These are phyloP conservation scores for Strigomonas culicis DNA, from an alignment of 208 protist species.

Conservation along the genomic window DNA sequence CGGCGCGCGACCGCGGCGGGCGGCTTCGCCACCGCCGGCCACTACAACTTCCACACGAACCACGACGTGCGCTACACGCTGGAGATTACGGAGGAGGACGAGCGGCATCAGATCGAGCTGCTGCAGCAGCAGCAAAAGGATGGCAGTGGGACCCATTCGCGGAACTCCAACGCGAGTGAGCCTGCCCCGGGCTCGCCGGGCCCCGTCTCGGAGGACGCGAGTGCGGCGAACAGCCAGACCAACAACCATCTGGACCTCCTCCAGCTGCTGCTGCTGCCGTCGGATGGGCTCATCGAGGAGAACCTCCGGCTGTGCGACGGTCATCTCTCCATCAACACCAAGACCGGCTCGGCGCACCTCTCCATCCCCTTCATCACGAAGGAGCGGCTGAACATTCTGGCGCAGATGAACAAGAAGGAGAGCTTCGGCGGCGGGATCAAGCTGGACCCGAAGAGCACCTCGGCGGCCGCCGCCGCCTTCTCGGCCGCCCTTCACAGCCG, in stretches of 20 bases:
- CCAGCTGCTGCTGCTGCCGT: neutral
- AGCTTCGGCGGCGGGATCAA: neutral
- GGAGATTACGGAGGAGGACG: neutral
- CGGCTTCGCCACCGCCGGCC: too few species aligned
- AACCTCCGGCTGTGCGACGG: neutral
- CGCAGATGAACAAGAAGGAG: neutral
- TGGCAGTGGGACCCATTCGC: neutral
- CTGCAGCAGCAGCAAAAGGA: too few species aligned
- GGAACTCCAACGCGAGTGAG: neutral
- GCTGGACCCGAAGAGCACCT: neutral
- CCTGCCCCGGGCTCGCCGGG: too few species aligned
- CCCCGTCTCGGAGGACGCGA: neutral
- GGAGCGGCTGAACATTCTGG: neutral
- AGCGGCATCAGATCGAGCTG: neutral
- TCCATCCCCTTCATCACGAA: neutral
- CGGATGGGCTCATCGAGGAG: neutral
- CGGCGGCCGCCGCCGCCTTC: neutral
- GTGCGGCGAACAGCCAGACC: neutral
- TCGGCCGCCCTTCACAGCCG: neutral
- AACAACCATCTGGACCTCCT: neutral
- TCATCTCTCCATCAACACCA: neutral
- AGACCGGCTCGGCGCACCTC: neutral
- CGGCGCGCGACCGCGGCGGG: too few species aligned
- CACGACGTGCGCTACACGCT: neutral
- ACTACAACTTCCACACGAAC: neutral